Evolutionary conservation across 1,284 basidiomycete species (phyloP), one percentile per base, ranked within the genome.

Genomic region (Irpex sp.): DNA sequence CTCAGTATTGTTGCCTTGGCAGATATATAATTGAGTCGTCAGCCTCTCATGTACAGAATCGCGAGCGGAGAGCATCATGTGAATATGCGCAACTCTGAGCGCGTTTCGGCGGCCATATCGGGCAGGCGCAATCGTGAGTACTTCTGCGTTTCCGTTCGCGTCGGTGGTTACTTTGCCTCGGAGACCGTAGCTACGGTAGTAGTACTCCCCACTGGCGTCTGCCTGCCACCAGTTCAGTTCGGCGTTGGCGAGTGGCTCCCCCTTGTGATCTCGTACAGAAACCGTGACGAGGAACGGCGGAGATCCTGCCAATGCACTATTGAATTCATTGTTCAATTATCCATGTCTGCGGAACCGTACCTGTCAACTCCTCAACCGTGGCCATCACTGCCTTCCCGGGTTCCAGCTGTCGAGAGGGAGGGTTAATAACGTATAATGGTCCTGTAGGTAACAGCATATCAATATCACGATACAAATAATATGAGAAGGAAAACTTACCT

Each of bases 211-310:
- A 7, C 61, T 54, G 17, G 59, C 60, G 60, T 70, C 66, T 2
- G 73, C 70, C 35, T 74, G 72, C 73, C 73, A 74, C 68, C 66
- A 65, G 62, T 73, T 70, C 53, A 74, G 26, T 4, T 19, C 49
- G 2, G 68, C 71, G 57, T 68, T 57, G 11, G 69, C 65, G 3
- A 73, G 31, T 4, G 71, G 72, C 6, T 70, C 62, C 37, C 71
- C 71, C 5, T 72, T 69, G 15, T 67, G 63, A 31, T 68, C 63
- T 37, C 66, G 66, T 35, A 74, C 63, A 15, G 65, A 63, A 50
- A 73, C 46, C 2, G 65, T 59, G 49, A 70, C 60, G 36, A 74
- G 64, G 65, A 68, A 72, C 1, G 71, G 70, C 1, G 54, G 55
- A 47, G 31, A 68, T 43, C 67, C 73, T 74, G 50, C 13, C 19